Percentiles rank a stretch among this genome's conserved stretches.
Conservation (phyloP, 148 eudicot genomes). For the Polygonum maritimum region DNA sequence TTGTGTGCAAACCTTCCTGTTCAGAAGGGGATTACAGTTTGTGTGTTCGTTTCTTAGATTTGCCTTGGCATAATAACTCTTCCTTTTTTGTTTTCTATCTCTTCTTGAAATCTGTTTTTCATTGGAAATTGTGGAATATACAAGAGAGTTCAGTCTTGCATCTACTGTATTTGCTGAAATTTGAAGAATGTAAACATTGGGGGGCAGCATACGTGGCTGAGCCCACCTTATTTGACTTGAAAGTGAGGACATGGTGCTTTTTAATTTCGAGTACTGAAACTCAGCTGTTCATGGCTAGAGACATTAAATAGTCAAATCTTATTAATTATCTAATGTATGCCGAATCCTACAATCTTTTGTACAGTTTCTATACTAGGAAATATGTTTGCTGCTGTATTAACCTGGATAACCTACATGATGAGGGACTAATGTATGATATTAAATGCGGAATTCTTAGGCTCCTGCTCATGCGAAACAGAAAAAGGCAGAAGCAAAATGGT, state of each 20-base stretch:
- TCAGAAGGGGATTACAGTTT: neutral
- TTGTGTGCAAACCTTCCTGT: neutral
- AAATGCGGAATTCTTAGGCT: neutral
- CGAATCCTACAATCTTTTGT: neutral
- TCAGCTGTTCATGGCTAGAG: neutral
- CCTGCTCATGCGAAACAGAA: constrained; percentile 1
- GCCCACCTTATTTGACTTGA: neutral
- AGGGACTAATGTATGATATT: neutral
- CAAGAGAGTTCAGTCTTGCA: neutral
- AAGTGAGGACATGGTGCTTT: neutral
- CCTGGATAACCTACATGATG: neutral
- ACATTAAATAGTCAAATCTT: neutral
- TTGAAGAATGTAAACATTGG: neutral
- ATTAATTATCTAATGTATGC: neutral
- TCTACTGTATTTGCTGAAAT: neutral
- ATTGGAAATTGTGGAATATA: neutral
- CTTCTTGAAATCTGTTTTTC: neutral
- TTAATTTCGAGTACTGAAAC: neutral
- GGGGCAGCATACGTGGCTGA: neutral
- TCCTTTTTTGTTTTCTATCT: neutral
- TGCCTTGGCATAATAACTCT: neutral
- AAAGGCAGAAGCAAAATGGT: constrained; percentile 8
- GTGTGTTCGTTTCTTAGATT: neutral
- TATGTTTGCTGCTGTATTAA: neutral
- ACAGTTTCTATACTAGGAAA: neutral